These are phyloP conservation scores for Marasmius fiardii DNA, from an alignment of 1,284 basidiomycete species.

Conservation along the genomic window DNA sequence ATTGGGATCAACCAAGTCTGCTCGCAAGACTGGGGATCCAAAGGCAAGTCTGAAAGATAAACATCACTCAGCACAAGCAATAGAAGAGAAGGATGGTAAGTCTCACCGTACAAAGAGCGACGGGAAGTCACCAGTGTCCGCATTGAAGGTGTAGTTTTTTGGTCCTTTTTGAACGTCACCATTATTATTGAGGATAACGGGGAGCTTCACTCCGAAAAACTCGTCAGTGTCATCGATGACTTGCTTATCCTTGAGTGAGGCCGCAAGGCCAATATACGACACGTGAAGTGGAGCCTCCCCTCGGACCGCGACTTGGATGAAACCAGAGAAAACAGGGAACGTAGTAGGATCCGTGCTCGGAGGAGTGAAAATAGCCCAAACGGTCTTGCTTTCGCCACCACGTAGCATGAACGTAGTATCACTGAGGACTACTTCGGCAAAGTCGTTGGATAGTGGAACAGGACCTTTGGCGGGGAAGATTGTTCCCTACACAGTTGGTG, in stretches of 20 bases:
- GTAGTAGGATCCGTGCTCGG: slow-evolving; percentile 29
- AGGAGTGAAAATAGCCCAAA: slow-evolving; percentile 16
- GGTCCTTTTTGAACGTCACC: slow-evolving; percentile 24
- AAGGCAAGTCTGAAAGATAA: not conserved
- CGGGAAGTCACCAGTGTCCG: slow-evolving; percentile 24
- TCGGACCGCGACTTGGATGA: slow-evolving; percentile 30
- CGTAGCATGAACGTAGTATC: slow-evolving; percentile 6
- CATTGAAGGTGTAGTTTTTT: slow-evolving; percentile 36
- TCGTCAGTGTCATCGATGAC: slow-evolving; percentile 31
- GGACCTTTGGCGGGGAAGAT: slow-evolving; percentile 43
- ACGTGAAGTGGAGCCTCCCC: slow-evolving; percentile 27
- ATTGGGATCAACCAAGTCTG: slow-evolving; percentile 4
- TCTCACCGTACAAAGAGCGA: slow-evolving; percentile 23
- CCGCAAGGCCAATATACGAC: slow-evolving; percentile 32
- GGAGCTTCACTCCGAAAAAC: slow-evolving; percentile 28
- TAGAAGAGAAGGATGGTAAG: not conserved
- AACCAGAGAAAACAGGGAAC: slow-evolving; percentile 43
- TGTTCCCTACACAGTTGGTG: slow-evolving; percentile 32
- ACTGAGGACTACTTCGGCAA: slow-evolving; percentile 38
- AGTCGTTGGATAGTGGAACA: slow-evolving; percentile 42
- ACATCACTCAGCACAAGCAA: not conserved
- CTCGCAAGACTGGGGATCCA: slow-evolving; percentile 1
- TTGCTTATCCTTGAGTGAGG: slow-evolving; percentile 25
- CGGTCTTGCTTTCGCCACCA: slow-evolving; percentile 8
- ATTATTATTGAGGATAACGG: slow-evolving; percentile 25